Percentiles rank a stretch among this genome's conserved stretches.
phyloP scores from a whole-genome alignment of 805 yeast genomes.

The Kazachstania viticola region DNA sequence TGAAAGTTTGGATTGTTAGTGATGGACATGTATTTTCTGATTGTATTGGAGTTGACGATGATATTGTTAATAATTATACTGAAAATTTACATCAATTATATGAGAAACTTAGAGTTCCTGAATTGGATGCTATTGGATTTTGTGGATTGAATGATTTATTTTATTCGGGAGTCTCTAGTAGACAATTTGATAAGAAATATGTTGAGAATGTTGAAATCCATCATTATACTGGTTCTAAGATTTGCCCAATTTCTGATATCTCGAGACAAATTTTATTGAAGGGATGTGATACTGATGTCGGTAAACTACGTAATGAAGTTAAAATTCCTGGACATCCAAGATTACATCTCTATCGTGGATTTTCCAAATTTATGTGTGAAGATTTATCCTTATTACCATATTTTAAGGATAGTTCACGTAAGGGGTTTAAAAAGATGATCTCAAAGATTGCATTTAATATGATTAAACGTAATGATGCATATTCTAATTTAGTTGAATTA shows the following conservation, averaged over 20 bases:
- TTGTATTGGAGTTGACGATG: constrained; percentile 51
- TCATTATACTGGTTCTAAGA: constrained; percentile 31
- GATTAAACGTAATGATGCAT: constrained; percentile 56
- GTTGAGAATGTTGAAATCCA: constrained; percentile 22
- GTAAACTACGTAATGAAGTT: constrained; percentile 53
- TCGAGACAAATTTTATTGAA: constrained; percentile 34
- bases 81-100: constrained; percentile 34
- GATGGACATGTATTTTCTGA: constrained; percentile 60
- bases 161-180: constrained; percentile 21
- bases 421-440: constrained; percentile 38
- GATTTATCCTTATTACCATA: constrained; percentile 37
- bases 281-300: constrained; percentile 43
- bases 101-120: constrained; percentile 25
- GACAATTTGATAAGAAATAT: constrained; percentile 20
- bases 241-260: constrained; percentile 28
- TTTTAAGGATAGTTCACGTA: constrained; percentile 32
- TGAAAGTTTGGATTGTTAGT: constrained; percentile 44
- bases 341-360: constrained; percentile 42
- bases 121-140: constrained; percentile 28
- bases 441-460: constrained; percentile 50
- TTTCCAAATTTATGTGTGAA: constrained; percentile 47
- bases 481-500: constrained; percentile 49
- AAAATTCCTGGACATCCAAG: constrained; percentile 44
- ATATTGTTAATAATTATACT: constrained; percentile 39
- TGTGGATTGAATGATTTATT: constrained; percentile 33